Evolutionary conservation across 257 asterid genomes (phyloP).

Genomic region (Fraxinus americana): DNA sequence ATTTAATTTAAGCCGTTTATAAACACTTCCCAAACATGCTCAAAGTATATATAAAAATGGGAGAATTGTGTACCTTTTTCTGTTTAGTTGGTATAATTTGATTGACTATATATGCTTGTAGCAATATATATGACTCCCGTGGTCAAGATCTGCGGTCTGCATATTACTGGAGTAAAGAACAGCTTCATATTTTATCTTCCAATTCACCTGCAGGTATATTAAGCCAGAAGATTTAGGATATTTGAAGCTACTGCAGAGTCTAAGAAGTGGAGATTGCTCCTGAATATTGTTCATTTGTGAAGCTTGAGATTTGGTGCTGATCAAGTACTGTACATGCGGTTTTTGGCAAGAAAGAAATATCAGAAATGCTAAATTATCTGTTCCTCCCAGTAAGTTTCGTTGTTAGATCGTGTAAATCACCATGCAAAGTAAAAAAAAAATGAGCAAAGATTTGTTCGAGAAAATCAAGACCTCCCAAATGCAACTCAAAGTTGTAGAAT

Average conservation of each 20-base stretch:
- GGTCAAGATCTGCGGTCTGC: neutral
- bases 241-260: slow-evolving; percentile 64
- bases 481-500: no score
- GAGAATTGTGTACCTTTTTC: neutral
- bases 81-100: neutral
- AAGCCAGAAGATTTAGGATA: slow-evolving; percentile 80
- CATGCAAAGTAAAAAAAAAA: no score
- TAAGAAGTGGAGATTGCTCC: slow-evolving; percentile 78
- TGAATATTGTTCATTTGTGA: slow-evolving; percentile 24
- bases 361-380: neutral
- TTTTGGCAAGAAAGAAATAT: neutral
- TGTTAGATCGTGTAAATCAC: neutral
- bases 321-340: neutral
- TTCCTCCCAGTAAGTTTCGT: neutral
- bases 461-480: no score
- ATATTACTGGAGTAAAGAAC: neutral
- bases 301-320: neutral
- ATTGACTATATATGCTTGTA: neutral
- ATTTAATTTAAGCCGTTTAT: no score
- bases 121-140: neutral
- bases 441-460: no score
- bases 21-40: no score
- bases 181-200: neutral
- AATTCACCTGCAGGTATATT: slow-evolving; percentile 54
- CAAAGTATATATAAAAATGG: neutral